phyloP scores from a whole-genome alignment of 768 basidiomycete species.

The Leucogyrophana mollusca region DNA sequence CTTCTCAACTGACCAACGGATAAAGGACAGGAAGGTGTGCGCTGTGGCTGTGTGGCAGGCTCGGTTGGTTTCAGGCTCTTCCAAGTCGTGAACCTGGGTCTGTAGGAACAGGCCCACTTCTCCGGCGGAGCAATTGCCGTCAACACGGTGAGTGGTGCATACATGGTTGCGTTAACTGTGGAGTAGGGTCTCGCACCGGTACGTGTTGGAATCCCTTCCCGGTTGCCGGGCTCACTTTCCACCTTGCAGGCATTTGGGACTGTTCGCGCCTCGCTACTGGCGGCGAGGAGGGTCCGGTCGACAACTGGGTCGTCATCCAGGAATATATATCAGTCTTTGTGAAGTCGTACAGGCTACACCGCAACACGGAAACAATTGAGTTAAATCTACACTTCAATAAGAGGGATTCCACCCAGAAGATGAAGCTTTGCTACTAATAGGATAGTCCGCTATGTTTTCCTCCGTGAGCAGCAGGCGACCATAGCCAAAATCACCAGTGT shows the following conservation, averaged over 20 bases:
- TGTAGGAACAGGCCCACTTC: conserved; percentile 55
- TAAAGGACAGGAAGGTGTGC: no score
- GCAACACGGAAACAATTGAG: no score
- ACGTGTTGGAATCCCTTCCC: conserved; percentile 5
- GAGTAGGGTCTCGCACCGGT: conserved; percentile 49
- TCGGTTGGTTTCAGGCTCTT: no score
- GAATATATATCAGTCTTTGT: conserved; percentile 22
- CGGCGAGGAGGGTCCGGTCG: conserved; percentile 36
- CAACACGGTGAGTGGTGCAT: conserved; percentile 39
- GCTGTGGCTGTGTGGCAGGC: no score
- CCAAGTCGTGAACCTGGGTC: not conserved
- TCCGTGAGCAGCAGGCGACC: no score
- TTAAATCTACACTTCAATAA: no score
- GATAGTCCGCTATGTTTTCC: no score
- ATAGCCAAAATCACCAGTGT: no score
- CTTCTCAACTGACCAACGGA: no score
- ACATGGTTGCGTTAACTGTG: conserved; percentile 58
- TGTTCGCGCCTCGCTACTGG: conserved; percentile 49
- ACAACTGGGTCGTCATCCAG: conserved; percentile 29
- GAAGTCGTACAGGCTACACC: no score
- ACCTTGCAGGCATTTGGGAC: conserved; percentile 43
- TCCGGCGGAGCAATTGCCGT: conserved; percentile 38
- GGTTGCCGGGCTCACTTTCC: not conserved
- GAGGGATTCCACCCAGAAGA: no score
- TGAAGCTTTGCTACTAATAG: no score